Conservation (phyloP, 169 alveolate species). For the Plasmodium sp. region DNA sequence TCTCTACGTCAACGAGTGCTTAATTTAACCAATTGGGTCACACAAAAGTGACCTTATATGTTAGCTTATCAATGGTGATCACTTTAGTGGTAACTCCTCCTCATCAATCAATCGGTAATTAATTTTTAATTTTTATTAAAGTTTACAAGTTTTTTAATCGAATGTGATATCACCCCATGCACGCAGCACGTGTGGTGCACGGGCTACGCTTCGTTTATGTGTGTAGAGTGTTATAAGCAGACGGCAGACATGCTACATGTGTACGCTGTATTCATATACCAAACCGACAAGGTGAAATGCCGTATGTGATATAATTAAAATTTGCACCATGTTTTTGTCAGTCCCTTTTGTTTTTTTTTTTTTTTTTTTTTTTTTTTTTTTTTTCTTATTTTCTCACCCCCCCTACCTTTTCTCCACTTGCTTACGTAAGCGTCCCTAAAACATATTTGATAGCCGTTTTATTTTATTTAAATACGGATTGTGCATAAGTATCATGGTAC, state of each 20-base stretch:
- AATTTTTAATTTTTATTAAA: neutral
- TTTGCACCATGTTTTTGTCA: neutral
- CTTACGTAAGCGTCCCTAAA: neutral
- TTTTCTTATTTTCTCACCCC: neutral
- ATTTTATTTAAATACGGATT: slow-evolving; percentile 47
- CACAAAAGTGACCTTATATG: neutral
- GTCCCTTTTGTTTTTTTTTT: neutral
- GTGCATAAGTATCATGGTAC: neutral
- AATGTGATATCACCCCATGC: neutral
- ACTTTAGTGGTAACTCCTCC: neutral
- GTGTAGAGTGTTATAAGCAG: neutral
- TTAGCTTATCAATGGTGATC: neutral
- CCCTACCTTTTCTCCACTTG: neutral
- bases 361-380: neutral
- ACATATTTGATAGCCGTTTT: slow-evolving; percentile 18
- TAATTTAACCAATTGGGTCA: neutral
- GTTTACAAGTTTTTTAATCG: neutral
- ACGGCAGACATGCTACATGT: neutral
- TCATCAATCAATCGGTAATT: neutral
- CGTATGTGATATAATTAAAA: neutral
- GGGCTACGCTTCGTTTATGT: neutral
- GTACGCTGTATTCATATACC: neutral
- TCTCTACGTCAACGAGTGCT: neutral
- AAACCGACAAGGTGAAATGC: neutral
- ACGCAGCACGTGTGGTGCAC: neutral